A percentile compares a stretch with the other conserved stretches of the same genome.
Evolutionary conservation across 225 moss, liverwort and hornwort species (phyloP).

Genomic region (Physcomitrium patens): DNA sequence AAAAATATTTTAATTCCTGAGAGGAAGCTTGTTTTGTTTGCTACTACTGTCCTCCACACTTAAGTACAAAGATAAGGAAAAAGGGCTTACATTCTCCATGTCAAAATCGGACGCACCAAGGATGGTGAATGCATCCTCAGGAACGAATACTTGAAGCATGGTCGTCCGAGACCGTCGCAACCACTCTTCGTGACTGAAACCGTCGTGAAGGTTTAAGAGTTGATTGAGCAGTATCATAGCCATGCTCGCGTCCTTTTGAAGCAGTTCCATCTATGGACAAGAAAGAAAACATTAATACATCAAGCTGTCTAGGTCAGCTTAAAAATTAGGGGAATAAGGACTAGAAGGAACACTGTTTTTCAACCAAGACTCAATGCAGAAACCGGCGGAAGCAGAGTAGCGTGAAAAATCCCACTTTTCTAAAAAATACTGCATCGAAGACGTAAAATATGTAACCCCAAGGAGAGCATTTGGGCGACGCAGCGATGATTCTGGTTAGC

Average conservation of each 20-base stretch:
- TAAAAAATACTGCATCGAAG: too few species aligned
- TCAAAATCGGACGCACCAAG: conserved; percentile 65
- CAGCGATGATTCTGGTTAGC: too few species aligned
- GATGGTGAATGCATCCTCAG: conserved; percentile 83
- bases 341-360: background rate
- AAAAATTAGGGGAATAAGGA: too few species aligned
- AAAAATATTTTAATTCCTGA: background rate
- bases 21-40: background rate
- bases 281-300: conserved; percentile 9
- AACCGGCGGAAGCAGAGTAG: conserved; percentile 1
- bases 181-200: conserved; percentile 86
- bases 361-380: conserved; percentile 8
- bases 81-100: conserved; percentile 64
- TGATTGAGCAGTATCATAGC: conserved; percentile 81
- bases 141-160: conserved; percentile 78
- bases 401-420: too few species aligned
- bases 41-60: background rate
- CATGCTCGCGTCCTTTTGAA: conserved; percentile 65
- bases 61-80: background rate
- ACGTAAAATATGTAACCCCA: too few species aligned
- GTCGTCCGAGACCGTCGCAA: conserved; percentile 66
- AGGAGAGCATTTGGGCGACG: too few species aligned
- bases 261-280: conserved; percentile 74
- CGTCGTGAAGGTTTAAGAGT: conserved; percentile 82
- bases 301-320: background rate